phyloP scores from a whole-genome alignment of 768 basidiomycete species.

The Phanerochaete carnosa region DNA sequence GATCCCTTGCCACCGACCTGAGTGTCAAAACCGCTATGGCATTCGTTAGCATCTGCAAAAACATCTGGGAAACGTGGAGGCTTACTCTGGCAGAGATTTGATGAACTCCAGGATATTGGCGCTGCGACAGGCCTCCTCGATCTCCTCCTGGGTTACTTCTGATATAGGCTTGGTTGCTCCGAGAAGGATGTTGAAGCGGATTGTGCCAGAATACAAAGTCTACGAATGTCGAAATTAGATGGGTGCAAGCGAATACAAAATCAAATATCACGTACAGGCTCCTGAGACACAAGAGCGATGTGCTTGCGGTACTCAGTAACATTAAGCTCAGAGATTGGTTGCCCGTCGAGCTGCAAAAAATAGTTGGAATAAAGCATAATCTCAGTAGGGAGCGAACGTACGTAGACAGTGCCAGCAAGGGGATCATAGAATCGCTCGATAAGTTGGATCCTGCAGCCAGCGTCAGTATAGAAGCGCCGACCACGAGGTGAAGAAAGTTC shows the following conservation, averaged over 20 bases:
- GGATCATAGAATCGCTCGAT: slow-evolving; percentile 90
- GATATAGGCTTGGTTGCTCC: slow-evolving; percentile 74
- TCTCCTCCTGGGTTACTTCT: slow-evolving; percentile 83
- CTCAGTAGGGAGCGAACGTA: slow-evolving; percentile 18
- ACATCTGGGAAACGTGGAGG: slow-evolving; percentile 5
- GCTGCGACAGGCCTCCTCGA: slow-evolving; percentile 79
- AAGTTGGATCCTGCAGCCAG: slow-evolving; percentile 54
- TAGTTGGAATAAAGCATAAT: neutral
- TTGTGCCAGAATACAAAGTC: slow-evolving; percentile 83
- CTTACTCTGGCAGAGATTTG: slow-evolving; percentile 73
- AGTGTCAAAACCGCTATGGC: slow-evolving; percentile 80
- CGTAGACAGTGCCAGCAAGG: slow-evolving; percentile 63
- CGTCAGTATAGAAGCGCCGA: neutral
- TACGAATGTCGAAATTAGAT: neutral
- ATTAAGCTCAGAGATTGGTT: slow-evolving; percentile 73
- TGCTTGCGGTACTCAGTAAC: slow-evolving; percentile 86
- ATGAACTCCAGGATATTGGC: slow-evolving; percentile 95
- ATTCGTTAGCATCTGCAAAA: neutral
- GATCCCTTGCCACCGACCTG: slow-evolving; percentile 90
- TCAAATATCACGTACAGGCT: slow-evolving; percentile 37
- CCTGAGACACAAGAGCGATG: slow-evolving; percentile 89
- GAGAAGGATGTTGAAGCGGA: slow-evolving; percentile 89
- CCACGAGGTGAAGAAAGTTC: neutral
- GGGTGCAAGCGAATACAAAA: neutral
- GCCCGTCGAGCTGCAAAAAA: slow-evolving; percentile 53